phyloP scores from a whole-genome alignment of 441 rosid species.

The Dalechampia spathulata region DNA sequence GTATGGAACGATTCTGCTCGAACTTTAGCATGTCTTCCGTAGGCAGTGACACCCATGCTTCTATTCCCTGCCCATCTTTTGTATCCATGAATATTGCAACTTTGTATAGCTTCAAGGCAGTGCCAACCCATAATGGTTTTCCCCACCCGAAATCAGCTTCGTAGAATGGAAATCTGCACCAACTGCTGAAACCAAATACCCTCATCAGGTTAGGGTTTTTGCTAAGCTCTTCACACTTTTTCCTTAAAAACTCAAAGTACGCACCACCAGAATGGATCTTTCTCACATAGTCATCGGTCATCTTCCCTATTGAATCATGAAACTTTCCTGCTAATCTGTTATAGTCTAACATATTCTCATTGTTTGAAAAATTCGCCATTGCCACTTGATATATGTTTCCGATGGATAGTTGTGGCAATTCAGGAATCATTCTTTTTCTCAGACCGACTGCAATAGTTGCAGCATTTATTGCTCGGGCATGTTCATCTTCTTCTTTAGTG shows the following conservation, averaged over 20 bases:
- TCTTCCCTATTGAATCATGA: constrained; percentile 9
- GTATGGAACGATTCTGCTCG: constrained; percentile 9
- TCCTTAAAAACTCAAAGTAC: not conserved
- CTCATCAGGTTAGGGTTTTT: not conserved
- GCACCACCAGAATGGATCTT: constrained; percentile 2
- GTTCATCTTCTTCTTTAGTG: too few species aligned
- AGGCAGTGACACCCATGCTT: constrained; percentile 21
- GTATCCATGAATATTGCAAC: constrained; percentile 7
- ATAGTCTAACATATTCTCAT: not conserved
- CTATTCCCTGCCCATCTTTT: constrained; percentile 25
- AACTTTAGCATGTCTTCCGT: constrained; percentile 18
- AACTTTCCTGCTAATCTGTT: constrained; percentile 8
- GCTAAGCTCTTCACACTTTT: not conserved
- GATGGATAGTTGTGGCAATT: constrained; percentile 7
- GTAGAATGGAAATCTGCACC: constrained; percentile 24
- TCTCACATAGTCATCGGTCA: constrained; percentile 3
- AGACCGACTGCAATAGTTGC: constrained; percentile 4
- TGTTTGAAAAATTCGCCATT: not conserved
- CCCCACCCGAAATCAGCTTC: constrained; percentile 30
- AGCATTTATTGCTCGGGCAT: not conserved
- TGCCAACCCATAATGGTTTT: constrained; percentile 18
- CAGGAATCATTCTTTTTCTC: constrained; percentile 16
- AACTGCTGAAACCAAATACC: constrained; percentile 11
- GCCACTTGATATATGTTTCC: constrained; percentile 15
- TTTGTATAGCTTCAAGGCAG: not conserved